Conservation (phyloP, 495 filamentous ascomycete genomes). For the Astrothelium macrocarpum region DNA sequence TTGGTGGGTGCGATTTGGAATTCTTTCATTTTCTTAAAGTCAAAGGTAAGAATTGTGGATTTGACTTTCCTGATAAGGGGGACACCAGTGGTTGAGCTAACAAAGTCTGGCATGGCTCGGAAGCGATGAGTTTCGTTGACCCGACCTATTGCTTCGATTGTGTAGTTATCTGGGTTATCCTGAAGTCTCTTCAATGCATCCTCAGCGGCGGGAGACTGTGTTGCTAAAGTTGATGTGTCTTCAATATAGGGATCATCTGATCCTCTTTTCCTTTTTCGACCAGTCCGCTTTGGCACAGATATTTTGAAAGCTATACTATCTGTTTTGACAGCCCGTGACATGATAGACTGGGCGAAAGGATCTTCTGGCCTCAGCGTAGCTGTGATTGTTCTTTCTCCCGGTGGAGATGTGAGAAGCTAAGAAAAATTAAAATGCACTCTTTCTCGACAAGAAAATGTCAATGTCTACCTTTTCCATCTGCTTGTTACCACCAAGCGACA, state of each 20-base stretch:
- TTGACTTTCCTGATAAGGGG: slow-evolving; percentile 56
- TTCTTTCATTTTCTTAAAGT: slow-evolving; percentile 60
- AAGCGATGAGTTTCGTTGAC: slow-evolving; percentile 80
- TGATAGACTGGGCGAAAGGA: slow-evolving; percentile 60
- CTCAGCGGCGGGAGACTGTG: slow-evolving; percentile 3
- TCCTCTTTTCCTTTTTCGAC: slow-evolving; percentile 71
- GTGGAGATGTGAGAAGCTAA: slow-evolving; percentile 3
- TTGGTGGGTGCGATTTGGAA: slow-evolving; percentile 61
- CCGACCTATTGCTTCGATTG: slow-evolving; percentile 58
- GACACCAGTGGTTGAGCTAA: slow-evolving; percentile 53
- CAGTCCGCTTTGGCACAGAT: slow-evolving; percentile 75
- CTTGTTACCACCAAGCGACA: slow-evolving; percentile 60
- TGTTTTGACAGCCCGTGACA: slow-evolving; percentile 58
- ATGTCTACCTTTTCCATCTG: slow-evolving; percentile 55
- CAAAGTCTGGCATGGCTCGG: slow-evolving; percentile 64
- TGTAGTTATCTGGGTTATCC: slow-evolving; percentile 62
- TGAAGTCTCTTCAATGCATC: slow-evolving; percentile 53
- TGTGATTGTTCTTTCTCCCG: slow-evolving; percentile 29
- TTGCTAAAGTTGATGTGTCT: neutral
- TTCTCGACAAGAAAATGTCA: neutral
- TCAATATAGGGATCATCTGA: slow-evolving; percentile 52
- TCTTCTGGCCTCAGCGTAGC: slow-evolving; percentile 70
- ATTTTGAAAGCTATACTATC: slow-evolving; percentile 81
- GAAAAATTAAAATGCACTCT: slow-evolving; percentile 3
- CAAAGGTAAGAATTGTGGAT: slow-evolving; percentile 52